phyloP scores from a whole-genome alignment of 192 early-diverging fungal species.

The Coemansia sp. region DNA sequence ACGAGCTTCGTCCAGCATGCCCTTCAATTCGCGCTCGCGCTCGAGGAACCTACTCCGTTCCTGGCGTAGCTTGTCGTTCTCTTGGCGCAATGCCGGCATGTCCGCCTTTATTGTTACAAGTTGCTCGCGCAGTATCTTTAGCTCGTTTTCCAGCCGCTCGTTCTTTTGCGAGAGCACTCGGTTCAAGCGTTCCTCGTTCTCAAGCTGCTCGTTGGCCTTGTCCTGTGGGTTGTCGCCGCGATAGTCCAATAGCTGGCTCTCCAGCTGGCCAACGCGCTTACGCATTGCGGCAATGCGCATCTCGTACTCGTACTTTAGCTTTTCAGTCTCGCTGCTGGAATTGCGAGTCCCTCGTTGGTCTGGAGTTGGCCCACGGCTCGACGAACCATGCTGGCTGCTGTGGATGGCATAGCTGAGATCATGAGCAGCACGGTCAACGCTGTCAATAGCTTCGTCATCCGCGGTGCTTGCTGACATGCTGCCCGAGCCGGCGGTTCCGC shows the following conservation, averaged over 20 bases:
- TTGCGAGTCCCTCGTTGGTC: slow-evolving; percentile 24
- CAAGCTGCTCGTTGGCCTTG: slow-evolving; percentile 39
- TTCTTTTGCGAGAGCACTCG: slow-evolving; percentile 52
- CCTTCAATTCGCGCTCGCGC: slow-evolving; percentile 49
- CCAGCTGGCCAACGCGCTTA: slow-evolving; percentile 69
- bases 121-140: slow-evolving; percentile 51
- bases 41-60: slow-evolving; percentile 44
- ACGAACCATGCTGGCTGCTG: slow-evolving; percentile 21
- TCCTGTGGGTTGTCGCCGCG: slow-evolving; percentile 42
- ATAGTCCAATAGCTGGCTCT: slow-evolving; percentile 60
- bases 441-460: slow-evolving; percentile 26
- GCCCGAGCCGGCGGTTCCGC: slow-evolving; percentile 3
- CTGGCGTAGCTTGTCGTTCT: slow-evolving; percentile 43
- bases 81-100: slow-evolving; percentile 43
- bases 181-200: slow-evolving; percentile 59
- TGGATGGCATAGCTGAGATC: slow-evolving; percentile 34
- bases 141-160: slow-evolving; percentile 51
- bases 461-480: slow-evolving; percentile 17
- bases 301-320: slow-evolving; percentile 65
- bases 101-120: slow-evolving; percentile 45
- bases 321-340: slow-evolving; percentile 46
- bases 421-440: slow-evolving; percentile 26
- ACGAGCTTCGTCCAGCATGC: slow-evolving; percentile 59
- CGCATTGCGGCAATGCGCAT: slow-evolving; percentile 62
- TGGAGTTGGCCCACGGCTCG: slow-evolving; percentile 21